Conservation (phyloP, 768 basidiomycete species). For the Pleurotus citrinopileatus region DNA sequence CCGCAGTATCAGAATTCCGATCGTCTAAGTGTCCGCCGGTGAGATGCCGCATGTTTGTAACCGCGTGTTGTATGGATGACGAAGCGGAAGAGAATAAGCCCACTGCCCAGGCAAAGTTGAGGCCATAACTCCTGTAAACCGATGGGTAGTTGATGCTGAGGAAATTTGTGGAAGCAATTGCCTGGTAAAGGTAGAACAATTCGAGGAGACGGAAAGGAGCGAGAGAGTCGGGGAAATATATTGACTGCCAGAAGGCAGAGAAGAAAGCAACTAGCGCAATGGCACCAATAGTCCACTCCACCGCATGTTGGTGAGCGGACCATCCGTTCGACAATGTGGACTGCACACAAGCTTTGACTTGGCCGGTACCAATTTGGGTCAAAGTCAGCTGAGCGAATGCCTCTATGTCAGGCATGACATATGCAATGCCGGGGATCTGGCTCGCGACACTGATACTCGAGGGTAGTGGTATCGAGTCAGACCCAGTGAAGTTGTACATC, state of each 20-base stretch:
- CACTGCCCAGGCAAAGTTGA: constrained; percentile 89
- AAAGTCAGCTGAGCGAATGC: constrained; percentile 82
- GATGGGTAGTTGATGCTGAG: constrained; percentile 86
- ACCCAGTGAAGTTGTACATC: constrained; percentile 85
- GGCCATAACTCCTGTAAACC: constrained; percentile 74
- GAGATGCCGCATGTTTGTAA: constrained; percentile 76
- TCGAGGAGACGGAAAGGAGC: constrained; percentile 80
- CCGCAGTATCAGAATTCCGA: constrained; percentile 54
- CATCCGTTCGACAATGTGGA: constrained; percentile 90
- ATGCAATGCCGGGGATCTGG: constrained; percentile 77
- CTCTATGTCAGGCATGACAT: constrained; percentile 86
- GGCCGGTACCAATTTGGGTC: constrained; percentile 62
- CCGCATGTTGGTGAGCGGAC: constrained; percentile 71
- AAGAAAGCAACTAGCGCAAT: constrained; percentile 62
- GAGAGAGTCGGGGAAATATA: constrained; percentile 45
- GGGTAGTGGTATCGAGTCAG: constrained; percentile 66
- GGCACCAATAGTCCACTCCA: constrained; percentile 75
- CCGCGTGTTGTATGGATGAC: constrained; percentile 69
- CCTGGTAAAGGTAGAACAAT: constrained; percentile 79
- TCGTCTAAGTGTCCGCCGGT: constrained; percentile 78
- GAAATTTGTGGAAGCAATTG: constrained; percentile 75
- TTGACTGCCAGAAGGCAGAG: constrained; percentile 61
- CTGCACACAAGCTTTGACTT: constrained; percentile 86
- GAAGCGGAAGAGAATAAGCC: constrained; percentile 61
- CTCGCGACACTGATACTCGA: constrained; percentile 50